Evolutionary conservation across 2,329 filamentous ascomycete genomes (phyloP), one percentile per base, ranked within the genome.

Genomic region (Aspergillus tanneri): DNA sequence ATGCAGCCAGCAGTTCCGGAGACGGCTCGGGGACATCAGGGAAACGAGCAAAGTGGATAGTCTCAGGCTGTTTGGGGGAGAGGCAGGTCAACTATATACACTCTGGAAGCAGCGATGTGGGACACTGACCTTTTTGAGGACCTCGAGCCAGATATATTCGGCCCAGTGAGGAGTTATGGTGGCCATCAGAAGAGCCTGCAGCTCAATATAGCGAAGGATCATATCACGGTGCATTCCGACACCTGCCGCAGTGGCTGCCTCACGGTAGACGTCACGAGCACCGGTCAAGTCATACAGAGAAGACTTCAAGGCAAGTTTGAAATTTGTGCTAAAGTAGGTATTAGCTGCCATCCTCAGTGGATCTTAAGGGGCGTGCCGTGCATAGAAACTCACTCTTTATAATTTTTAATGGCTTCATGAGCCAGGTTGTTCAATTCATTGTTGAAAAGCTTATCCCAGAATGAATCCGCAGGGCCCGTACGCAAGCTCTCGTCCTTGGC

Each of bases 91-190:
- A n/a, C n/a, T n/a, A n/a, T n/a, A n/a, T n/a, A n/a, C n/a, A n/a
- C n/a, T n/a, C n/a, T n/a, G n/a, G n/a, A n/a, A n/a, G n/a, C n/a
- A n/a, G n/a, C n/a, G n/a, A n/a, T n/a, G n/a, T n/a, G 10, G 38
- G 36, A 41, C 6, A 43, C 49, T 46, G 41, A 72, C 72, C 65
- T 85, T 90, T 67, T 87, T 83, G 52, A 99, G 82, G 2, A 97
- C 83, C 72, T 97, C 92, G 46, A 87, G 82, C 90, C 90, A 97
- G 66, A 99, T 84, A 72, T 95, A 87, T 67, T 99, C 93, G 38
- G 89, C 79, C 86, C 90, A 97, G 72, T 99, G 93, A 49, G 93
- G 92, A 2, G 92, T 86, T 54, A 97, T 85, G 43, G 90, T 87
- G 3, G 86, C 81, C 58, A 97, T 75, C 63, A 96, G 78, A 42